Conservation (phyloP, 768 basidiomycete genomes). For the Mycena galericulata region DNA sequence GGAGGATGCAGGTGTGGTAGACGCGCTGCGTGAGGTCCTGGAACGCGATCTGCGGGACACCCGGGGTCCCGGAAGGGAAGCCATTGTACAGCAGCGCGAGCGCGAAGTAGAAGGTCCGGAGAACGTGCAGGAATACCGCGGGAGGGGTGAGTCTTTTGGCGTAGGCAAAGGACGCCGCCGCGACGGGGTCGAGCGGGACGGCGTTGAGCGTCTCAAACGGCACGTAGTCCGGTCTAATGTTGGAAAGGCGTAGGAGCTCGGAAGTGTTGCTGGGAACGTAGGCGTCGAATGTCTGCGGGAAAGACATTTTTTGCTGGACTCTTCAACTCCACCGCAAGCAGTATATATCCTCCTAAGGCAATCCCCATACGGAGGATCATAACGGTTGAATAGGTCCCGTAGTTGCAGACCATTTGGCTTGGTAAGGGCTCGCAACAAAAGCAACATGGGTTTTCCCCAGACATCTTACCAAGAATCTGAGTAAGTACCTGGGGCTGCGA, state of each 20-base stretch:
- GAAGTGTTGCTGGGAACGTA: too few species aligned
- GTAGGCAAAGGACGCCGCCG: background rate
- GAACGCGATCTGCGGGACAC: conserved; percentile 6
- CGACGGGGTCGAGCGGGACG: background rate
- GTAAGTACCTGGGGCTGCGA: too few species aligned
- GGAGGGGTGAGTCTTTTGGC: conserved; percentile 6
- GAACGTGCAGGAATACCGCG: background rate
- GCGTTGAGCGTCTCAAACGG: conserved; percentile 1
- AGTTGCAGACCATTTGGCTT: too few species aligned
- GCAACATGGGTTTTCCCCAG: too few species aligned
- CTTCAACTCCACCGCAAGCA: too few species aligned
- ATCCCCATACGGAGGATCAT: too few species aligned
- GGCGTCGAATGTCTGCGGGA: background rate
- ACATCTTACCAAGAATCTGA: too few species aligned
- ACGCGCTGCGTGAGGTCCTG: background rate
- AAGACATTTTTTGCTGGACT: background rate
- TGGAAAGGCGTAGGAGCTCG: background rate
- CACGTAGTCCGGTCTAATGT: background rate
- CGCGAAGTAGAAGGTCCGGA: conserved; percentile 13
- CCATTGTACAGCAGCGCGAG: conserved; percentile 8
- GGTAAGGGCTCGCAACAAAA: too few species aligned
- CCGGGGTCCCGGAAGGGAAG: conserved; percentile 7
- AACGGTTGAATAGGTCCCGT: too few species aligned
- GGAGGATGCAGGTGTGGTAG: conserved; percentile 8
- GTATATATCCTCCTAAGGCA: too few species aligned